phyloP scores from a whole-genome alignment of 352 stramenopile genomes.

The Elongisporangium anandrum region DNA sequence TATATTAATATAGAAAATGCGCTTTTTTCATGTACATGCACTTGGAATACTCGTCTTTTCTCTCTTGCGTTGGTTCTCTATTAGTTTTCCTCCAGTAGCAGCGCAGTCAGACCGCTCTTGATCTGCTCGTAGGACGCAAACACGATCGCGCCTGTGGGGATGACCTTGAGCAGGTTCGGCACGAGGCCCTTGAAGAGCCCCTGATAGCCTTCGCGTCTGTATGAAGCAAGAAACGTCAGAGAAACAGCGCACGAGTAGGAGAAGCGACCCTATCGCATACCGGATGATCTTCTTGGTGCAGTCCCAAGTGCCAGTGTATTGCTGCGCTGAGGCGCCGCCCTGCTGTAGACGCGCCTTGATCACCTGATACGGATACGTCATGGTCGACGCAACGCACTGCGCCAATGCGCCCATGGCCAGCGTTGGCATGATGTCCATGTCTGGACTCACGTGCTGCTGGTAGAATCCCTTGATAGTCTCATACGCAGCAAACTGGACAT shows the following conservation, averaged over 20 bases:
- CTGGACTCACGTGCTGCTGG: constrained; percentile 43
- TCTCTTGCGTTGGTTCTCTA: constrained; percentile 14
- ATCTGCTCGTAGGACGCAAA: constrained; percentile 87
- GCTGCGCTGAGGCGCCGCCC: constrained; percentile 57
- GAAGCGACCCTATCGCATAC: constrained; percentile 11
- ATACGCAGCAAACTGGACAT: constrained; percentile 72
- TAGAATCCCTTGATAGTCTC: constrained; percentile 69
- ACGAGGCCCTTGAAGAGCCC: constrained; percentile 96
- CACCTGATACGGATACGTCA: constrained; percentile 95
- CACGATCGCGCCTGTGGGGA: constrained; percentile 95
- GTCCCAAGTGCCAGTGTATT: constrained; percentile 90
- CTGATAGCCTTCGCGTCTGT: constrained; percentile 83
- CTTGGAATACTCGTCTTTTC: background rate
- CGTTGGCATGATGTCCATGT: constrained; percentile 70
- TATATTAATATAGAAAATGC: constrained; percentile 5
- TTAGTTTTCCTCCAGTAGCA: constrained; percentile 43
- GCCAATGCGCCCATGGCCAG: constrained; percentile 77
- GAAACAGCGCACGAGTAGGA: background rate
- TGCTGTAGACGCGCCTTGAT: constrained; percentile 96
- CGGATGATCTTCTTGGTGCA: constrained; percentile 88
- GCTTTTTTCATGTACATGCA: constrained; percentile 1
- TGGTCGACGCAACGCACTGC: constrained; percentile 78
- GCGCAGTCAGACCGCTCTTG: constrained; percentile 39
- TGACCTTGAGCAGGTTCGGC: constrained; percentile 95
- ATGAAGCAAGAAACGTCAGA: background rate